Percentiles rank a stretch among this genome's conserved stretches.
These are phyloP conservation scores for Scenedesmus sp. DNA, from an alignment of 163 green algal species.

Conservation along the genomic window DNA sequence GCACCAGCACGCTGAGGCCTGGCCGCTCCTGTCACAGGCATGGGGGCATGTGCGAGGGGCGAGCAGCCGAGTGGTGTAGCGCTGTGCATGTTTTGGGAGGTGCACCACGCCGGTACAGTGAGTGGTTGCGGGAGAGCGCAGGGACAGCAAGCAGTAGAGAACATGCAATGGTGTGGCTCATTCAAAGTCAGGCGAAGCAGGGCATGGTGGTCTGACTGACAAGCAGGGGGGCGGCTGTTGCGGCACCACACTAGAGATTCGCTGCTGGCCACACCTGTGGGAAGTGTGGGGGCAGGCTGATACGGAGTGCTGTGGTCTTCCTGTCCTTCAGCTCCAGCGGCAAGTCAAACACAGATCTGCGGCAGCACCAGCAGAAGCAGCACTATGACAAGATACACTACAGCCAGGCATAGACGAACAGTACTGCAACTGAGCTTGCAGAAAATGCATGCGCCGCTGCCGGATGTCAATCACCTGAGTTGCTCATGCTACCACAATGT, in stretches of 20 bases:
- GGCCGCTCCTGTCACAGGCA: conserved; percentile 55
- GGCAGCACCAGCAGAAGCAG: not conserved
- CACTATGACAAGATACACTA: not conserved
- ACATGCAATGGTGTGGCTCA: too few relatives aligned
- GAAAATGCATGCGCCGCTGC: too few relatives aligned
- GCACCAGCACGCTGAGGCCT: conserved; percentile 63
- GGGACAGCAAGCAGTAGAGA: too few relatives aligned
- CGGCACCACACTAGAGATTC: too few relatives aligned
- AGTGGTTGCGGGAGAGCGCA: too few relatives aligned
- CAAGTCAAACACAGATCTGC: conserved; percentile 53
- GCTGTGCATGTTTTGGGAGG: too few relatives aligned
- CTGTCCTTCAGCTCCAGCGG: conserved; percentile 46
- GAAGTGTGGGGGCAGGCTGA: conserved; percentile 73
- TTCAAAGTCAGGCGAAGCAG: too few relatives aligned
- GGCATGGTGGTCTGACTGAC: not conserved
- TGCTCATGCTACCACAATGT: not conserved
- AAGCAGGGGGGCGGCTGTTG: not conserved
- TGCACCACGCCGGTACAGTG: too few relatives aligned
- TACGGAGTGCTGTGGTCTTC: conserved; percentile 61
- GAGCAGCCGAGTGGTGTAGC: not conserved
- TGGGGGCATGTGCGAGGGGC: too few relatives aligned
- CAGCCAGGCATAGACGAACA: too few relatives aligned
- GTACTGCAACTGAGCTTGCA: too few relatives aligned
- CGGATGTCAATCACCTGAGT: too few relatives aligned
- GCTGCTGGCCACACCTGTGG: conserved; percentile 59